Conservation (phyloP, 2,329 filamentous ascomycete genomes). For the Orbilia brochopaga region DNA sequence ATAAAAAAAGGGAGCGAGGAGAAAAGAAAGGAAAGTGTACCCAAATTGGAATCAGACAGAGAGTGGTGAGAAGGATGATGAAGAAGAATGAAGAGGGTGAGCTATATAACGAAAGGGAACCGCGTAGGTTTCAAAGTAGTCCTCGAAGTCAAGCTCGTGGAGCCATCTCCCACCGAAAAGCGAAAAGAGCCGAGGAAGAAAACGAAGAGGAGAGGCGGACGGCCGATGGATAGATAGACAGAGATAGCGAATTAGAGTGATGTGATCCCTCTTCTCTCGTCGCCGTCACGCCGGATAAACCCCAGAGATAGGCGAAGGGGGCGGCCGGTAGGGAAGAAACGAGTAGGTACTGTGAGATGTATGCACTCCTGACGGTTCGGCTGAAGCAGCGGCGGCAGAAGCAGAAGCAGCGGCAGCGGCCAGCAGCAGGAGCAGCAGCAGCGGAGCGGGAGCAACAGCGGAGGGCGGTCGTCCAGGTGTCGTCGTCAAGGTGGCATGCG, state of each 20-base stretch:
- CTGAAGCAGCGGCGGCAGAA: too few species aligned
- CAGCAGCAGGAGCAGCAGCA: too few species aligned
- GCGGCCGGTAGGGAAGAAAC: background rate
- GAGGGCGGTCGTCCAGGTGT: constrained; percentile 12
- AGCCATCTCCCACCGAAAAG: background rate
- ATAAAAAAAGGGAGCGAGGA: background rate
- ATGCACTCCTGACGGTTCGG: too few species aligned
- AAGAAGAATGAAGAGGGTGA: background rate
- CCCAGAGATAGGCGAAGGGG: background rate
- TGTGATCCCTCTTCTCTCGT: background rate
- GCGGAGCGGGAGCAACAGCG: background rate
- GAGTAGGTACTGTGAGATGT: background rate
- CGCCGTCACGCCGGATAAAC: background rate
- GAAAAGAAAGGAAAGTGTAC: background rate
- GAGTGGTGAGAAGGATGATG: background rate
- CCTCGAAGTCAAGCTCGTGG: constrained; percentile 3
- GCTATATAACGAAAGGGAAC: constrained; percentile 5
- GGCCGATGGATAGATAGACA: too few species aligned
- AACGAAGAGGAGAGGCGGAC: background rate
- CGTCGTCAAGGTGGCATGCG: constrained; percentile 29
- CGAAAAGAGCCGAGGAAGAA: constrained; percentile 3
- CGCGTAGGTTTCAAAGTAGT: background rate
- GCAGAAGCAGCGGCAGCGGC: too few species aligned
- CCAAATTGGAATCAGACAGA: background rate
- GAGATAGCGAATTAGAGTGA: too few species aligned